phyloP scores from a whole-genome alignment of 2,329 filamentous ascomycete genomes.

The Simplicillium sp. region DNA sequence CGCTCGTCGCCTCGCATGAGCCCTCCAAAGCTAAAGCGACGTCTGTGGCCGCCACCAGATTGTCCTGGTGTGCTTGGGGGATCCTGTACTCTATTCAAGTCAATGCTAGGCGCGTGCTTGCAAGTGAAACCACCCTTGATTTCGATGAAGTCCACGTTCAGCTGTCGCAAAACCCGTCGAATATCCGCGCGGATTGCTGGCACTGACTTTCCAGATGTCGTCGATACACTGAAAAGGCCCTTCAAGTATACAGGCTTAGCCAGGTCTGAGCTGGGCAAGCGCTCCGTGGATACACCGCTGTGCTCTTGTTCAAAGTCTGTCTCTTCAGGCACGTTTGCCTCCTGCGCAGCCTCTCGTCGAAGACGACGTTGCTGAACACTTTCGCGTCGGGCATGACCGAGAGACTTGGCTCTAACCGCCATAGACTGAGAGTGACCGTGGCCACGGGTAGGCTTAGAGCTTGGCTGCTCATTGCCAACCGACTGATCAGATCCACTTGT shows the following conservation, averaged over 20 bases:
- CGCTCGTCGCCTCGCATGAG: conserved; percentile 46
- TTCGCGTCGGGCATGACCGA: conserved; percentile 81
- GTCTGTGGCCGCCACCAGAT: conserved; percentile 48
- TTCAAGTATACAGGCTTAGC: conserved; percentile 94
- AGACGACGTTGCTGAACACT: conserved; percentile 83
- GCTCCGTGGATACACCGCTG: conserved; percentile 51
- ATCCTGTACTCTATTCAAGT: conserved; percentile 65
- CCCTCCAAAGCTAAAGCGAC: conserved; percentile 78
- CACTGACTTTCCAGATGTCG: conserved; percentile 86
- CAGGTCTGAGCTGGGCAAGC: conserved; percentile 61
- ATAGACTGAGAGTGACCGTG: conserved; percentile 46
- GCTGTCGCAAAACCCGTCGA: conserved; percentile 76
- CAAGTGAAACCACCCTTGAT: conserved; percentile 93
- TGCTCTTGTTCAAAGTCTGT: conserved; percentile 69
- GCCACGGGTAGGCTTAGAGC: conserved; percentile 37
- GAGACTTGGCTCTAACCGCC: conserved; percentile 70
- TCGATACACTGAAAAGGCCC: conserved; percentile 93
- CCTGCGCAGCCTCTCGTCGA: conserved; percentile 60
- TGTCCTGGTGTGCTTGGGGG: conserved; percentile 47
- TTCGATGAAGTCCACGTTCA: conserved; percentile 85
- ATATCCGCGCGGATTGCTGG: conserved; percentile 80
- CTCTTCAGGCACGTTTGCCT: conserved; percentile 81
- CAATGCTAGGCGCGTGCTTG: conserved; percentile 80
- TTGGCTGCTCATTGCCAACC: conserved; percentile 42
- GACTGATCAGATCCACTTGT: conserved; percentile 77